These are phyloP conservation scores for Prunella vulgaris DNA, from an alignment of 257 asterid genomes.

Conservation along the genomic window DNA sequence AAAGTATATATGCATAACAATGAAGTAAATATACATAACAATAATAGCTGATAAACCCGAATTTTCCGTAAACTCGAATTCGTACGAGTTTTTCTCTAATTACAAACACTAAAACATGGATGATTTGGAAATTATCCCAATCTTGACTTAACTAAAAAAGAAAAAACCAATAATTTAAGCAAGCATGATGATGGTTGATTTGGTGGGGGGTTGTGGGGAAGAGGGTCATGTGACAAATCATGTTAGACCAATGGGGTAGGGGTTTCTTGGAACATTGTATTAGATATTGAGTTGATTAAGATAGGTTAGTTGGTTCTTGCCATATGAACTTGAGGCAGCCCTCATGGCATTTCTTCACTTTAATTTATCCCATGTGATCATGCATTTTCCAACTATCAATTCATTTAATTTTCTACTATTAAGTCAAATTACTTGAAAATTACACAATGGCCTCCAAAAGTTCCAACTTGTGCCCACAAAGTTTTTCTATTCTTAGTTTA, in stretches of 20 bases:
- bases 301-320: constrained; percentile 50
- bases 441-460: constrained; percentile 10
- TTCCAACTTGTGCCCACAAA: not conserved
- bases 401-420: constrained; percentile 12
- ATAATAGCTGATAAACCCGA: too few species aligned
- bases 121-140: constrained; percentile 16
- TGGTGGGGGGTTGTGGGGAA: constrained; percentile 36
- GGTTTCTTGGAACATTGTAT: constrained; percentile 55
- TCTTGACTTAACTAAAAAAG: constrained; percentile 5
- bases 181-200: constrained; percentile 46
- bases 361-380: constrained; percentile 55
- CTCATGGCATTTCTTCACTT: constrained; percentile 44
- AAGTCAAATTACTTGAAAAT: constrained; percentile 29
- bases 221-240: constrained; percentile 47
- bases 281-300: constrained; percentile 41
- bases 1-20: too few species aligned
- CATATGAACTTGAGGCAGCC: constrained; percentile 49
- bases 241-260: constrained; percentile 41
- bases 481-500: not conserved
- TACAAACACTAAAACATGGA: not conserved
- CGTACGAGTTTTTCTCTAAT: too few species aligned
- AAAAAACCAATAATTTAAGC: constrained; percentile 17
- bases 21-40: too few species aligned
- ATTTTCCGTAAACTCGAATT: too few species aligned
- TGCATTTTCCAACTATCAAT: constrained; percentile 23